Evolutionary conservation across 306 rosid species (phyloP).

Genomic region (Cucurbita pepo): DNA sequence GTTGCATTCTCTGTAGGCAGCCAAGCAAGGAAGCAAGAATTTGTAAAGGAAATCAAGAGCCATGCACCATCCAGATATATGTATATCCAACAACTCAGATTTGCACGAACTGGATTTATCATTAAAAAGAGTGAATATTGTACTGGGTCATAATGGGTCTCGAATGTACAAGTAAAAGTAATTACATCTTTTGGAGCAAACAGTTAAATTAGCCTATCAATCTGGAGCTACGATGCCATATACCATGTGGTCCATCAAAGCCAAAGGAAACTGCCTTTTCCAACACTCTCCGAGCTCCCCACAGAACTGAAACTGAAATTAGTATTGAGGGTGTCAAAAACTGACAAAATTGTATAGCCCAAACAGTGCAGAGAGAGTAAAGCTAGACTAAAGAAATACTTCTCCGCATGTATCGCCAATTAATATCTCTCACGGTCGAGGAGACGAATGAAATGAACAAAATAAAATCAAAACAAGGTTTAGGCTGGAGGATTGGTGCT

Average conservation of each 20-base stretch:
- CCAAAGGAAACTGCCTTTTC: not conserved
- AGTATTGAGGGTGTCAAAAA: not conserved
- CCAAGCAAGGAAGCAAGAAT: not conserved
- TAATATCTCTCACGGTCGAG: not conserved
- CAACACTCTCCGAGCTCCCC: not conserved
- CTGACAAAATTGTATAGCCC: slow-evolving; percentile 4
- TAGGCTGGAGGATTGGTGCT: slow-evolving; percentile 16
- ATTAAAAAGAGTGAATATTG: not conserved
- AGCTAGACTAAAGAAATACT: not conserved
- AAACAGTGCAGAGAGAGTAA: not conserved
- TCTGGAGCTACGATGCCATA: not conserved
- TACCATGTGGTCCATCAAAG: not conserved
- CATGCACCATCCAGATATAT: not conserved
- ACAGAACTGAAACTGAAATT: not conserved
- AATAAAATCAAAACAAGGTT: not conserved
- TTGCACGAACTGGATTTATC: not conserved
- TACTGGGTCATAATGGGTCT: not conserved
- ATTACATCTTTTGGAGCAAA: not conserved
- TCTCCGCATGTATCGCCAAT: not conserved
- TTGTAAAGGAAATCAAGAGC: not conserved
- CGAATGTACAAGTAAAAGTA: not conserved
- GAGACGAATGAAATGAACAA: not conserved
- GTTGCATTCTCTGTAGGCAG: not conserved
- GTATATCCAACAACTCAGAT: not conserved
- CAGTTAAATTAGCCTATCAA: not conserved